These are phyloP conservation scores for Botrytis fabae DNA, from an alignment of 2,329 filamentous ascomycete species.

Conservation along the genomic window DNA sequence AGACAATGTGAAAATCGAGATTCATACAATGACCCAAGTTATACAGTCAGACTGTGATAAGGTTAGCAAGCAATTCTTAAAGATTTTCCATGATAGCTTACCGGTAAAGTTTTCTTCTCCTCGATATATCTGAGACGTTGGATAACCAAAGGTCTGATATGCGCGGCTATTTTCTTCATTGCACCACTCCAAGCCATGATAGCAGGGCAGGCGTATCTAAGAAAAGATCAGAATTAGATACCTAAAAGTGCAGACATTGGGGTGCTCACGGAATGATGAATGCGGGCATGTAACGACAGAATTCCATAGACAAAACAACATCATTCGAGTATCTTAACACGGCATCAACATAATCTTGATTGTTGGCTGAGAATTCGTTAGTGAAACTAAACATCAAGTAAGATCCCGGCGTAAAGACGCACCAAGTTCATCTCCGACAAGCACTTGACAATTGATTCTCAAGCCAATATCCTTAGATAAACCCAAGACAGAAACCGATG, in stretches of 20 bases:
- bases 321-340: neutral
- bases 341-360: neutral
- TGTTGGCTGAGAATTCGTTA: neutral
- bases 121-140: neutral
- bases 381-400: neutral
- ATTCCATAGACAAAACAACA: constrained; percentile 4
- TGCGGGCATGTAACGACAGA: constrained; percentile 6
- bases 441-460: constrained; percentile 5
- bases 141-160: constrained; percentile 5
- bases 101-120: neutral
- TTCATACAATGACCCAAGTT: constrained; percentile 3
- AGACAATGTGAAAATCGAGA: neutral
- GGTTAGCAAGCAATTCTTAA: neutral
- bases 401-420: too few relatives aligned
- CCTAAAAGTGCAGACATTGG: neutral
- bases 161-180: neutral
- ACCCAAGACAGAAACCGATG: constrained; percentile 3
- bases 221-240: neutral
- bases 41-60: neutral
- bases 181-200: constrained; percentile 8
- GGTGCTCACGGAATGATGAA: neutral
- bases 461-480: neutral
- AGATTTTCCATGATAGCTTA: neutral
- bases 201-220: neutral
- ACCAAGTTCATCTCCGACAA: constrained; percentile 2